Evolutionary conservation across 805 yeast genomes (phyloP), one percentile per base, ranked within the genome.

Genomic region (Clavispora phyllophila): DNA sequence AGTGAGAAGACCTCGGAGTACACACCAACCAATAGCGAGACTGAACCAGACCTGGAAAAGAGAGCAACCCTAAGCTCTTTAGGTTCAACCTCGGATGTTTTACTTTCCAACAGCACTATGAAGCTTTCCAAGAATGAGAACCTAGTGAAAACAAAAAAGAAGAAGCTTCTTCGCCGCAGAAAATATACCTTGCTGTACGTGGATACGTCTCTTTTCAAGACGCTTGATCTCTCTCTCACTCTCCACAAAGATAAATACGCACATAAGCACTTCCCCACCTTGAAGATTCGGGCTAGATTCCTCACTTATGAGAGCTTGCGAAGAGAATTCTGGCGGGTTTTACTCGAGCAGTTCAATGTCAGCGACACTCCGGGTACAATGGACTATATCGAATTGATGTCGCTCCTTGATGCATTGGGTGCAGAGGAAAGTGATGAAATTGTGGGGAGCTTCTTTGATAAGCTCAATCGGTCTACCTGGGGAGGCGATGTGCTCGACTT

Each of bases 361-460:
- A 73, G 62, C 40, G 76, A 70, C 19, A 47, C 47, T 14, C 54
- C 49, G 12, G 43, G 48, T 1, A 54, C 63, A 9, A 68, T 79
- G 47, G 80, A 79, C 50, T 66, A 78, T 36, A 68, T 79, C 36
- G 93, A 87, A 53, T 60, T 88, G 20, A 72, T 73, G 1, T 68
- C 83, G 3, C 74, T 87, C 56, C 66, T 90, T 37, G 91, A 79
- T 42, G 65, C 81, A 2, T 58, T 84, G 25, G 88, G 88, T 0
- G 78, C 69, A 27, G 60, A 63, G 2, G 63, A 63, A 27, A 70
- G 79, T 9, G 76, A 76, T 33, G 76, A 76, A 12, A 79, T 85
- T 38, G 74, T 82, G 1, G 69, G 68, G 6, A 58, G 65, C 5
- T 79, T 84, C 43, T 76, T 84, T 41, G 73, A 73, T 15, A 60